These are phyloP conservation scores for Talaromyces sp. DNA, from an alignment of 2,329 filamentous ascomycete species.

Conservation along the genomic window DNA sequence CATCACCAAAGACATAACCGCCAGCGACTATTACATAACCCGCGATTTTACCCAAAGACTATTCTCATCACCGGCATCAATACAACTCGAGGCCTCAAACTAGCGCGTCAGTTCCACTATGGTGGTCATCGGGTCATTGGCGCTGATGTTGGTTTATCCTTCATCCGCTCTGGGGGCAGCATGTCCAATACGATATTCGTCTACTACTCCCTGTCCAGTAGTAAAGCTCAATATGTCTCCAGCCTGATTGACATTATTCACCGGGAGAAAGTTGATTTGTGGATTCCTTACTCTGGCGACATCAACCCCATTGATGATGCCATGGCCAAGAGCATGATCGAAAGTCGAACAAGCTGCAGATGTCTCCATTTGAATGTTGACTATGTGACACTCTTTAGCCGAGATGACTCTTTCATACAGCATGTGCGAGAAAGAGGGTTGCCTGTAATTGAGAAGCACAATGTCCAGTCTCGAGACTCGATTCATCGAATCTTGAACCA, in stretches of 20 bases:
- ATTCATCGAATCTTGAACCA: slow-evolving; percentile 53
- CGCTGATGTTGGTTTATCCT: slow-evolving; percentile 58
- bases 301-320: slow-evolving; percentile 65
- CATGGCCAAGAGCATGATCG: slow-evolving; percentile 59
- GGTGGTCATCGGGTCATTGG: slow-evolving; percentile 68
- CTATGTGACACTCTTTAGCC: slow-evolving; percentile 58
- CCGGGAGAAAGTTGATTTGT: slow-evolving; percentile 63
- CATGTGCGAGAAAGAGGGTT: slow-evolving; percentile 56
- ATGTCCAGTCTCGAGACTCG: slow-evolving; percentile 53
- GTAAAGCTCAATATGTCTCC: slow-evolving; percentile 52
- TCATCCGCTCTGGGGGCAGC: slow-evolving; percentile 52
- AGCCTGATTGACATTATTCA: slow-evolving; percentile 58
- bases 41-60: slow-evolving; percentile 48
- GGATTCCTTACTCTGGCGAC: slow-evolving; percentile 71
- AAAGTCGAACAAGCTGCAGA: slow-evolving; percentile 56
- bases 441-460: slow-evolving; percentile 51
- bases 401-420: slow-evolving; percentile 64
- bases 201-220: slow-evolving; percentile 52
- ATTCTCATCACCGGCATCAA: slow-evolving; percentile 70
- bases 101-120: slow-evolving; percentile 64
- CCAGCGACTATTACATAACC: slow-evolving; percentile 27
- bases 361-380: slow-evolving; percentile 62
- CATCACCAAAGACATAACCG: slow-evolving; percentile 23
- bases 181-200: slow-evolving; percentile 55
- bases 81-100: slow-evolving; percentile 66